Base-by-base conservation (phyloP, 2,329 filamentous ascomycete species). In the Claviceps humidiphila region DNA sequence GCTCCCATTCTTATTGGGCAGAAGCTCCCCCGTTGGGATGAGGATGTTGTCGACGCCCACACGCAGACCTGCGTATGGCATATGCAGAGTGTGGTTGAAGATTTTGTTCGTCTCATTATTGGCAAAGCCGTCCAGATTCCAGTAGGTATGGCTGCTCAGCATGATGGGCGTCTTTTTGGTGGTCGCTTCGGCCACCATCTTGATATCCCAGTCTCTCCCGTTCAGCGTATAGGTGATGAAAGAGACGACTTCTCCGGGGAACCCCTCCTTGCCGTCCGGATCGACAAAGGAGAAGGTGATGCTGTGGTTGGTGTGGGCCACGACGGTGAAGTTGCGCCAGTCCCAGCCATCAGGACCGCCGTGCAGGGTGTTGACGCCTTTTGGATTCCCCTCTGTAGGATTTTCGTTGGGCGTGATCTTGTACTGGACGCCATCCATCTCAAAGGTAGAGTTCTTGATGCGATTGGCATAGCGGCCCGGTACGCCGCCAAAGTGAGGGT, bases 91-190 rank as follows among this genome's bases (percentile, higher is more conserved):
- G 71, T 89, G 84, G 70, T 89, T 86, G 51, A 87, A 73, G 14
- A 77, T 76, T 1, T 71, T 73, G 53, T 74, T 72, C 2, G 84
- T 86, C 63, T 85, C 75, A 53, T 84, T 80, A 69, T 89, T 88
- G 61, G 83, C 75, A 61, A 86, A 91, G 38, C 82, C 87, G 61
- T 90, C 86, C 45, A 91, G 73, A 65, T 90, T 90, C 87, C 86
- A 91, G 74, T 91, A 91, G 7, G 78, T 80, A 72, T 87, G 74
- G 58, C 72, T 76, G 63, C 78, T 86, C 53, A 91, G 74, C 86
- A 91, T 90, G 65, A 91, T 88, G 48, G 87, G 87, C 5, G 87
- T 90, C 70, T 82, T 84, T 69, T 86, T 80, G 34, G 83, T 87
- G 8, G 82, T 81, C 3, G 85, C 73, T 52, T 85, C 66, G 42